Evolutionary conservation across 1,284 basidiomycete genomes (phyloP), one percentile per base, ranked within the genome.

Genomic region (Ganoderma resinaceum): DNA sequence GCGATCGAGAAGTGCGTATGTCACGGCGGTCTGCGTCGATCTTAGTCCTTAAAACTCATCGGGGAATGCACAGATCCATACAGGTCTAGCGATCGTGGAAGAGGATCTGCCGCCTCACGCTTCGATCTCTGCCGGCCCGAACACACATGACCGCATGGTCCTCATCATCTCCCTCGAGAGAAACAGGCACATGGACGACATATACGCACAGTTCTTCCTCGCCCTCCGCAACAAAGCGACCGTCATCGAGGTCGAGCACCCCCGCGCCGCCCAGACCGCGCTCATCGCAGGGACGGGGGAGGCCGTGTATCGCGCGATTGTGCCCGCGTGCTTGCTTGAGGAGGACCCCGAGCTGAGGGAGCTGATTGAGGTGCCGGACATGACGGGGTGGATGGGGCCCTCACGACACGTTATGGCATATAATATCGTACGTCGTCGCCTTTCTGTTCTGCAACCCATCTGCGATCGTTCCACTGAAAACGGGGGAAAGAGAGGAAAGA

Each of bases 301-400:
- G 72, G 85, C 87, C 68, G 75, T 79, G 74, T 78, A 89, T 72
- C 68, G 88, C 80, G 75, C 85, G 71, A 76, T 86, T 23, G 81
- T 90, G 38, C 83, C 85, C 2, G 81, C 86, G 0, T 77, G 79
- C 14, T 71, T 80, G 18, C 80, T 91, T 74, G 65, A 83, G n/a
- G 73, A 79, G 9, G 86, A 91, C 68, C 86, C 86, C 0, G 85
- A 88, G 2, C 76, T 90, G 23, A 77, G 73, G 57, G 74, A 75
- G n/a, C 79, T 84, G 43, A 76, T 83, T 3, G 81, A 83, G 35
- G 73, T 70, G 0, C 82, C 83, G 12, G 79, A 83, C 68, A 82
- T 84, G 81, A 81, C 82, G 5, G 81, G 73, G 7, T 84, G 82
- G 82, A 82, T 84, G 82, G 82, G 78, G 18, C 82, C 82, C 0